Percentiles rank a stretch among this genome's conserved stretches.
Conservation (phyloP, 805 yeast species). For the Wickerhamiella brachini region DNA sequence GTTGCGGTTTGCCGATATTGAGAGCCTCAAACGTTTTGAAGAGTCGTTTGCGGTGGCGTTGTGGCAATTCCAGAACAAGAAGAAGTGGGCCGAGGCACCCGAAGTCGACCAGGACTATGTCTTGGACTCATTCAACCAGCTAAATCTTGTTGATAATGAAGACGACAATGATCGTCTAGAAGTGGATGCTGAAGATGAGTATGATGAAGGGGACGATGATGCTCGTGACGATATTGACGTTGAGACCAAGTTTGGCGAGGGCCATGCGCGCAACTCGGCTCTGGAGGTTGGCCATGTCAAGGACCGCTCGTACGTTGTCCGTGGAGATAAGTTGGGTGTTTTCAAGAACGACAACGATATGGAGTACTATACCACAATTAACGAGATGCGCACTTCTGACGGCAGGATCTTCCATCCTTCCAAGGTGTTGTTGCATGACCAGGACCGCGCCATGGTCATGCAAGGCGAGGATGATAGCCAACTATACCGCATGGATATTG, state of each 20-base stretch:
- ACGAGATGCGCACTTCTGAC: conserved; percentile 36
- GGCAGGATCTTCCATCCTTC: conserved; percentile 43
- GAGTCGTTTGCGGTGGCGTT: conserved; percentile 34
- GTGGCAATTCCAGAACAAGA: conserved; percentile 47
- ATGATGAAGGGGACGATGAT: conserved; percentile 24
- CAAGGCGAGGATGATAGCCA: conserved; percentile 36
- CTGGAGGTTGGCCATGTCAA: conserved; percentile 58
- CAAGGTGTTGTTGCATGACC: conserved; percentile 62
- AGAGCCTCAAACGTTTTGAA: conserved; percentile 39
- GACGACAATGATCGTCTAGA: conserved; percentile 24
- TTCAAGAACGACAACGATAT: conserved; percentile 46
- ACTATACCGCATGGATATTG: conserved; percentile 64
- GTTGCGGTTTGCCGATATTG: conserved; percentile 35
- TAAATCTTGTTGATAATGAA: conserved; percentile 13
- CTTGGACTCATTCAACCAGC: conserved; percentile 33
- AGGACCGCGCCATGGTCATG: conserved; percentile 55
- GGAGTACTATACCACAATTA: conserved; percentile 55
- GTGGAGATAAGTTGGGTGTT: conserved; percentile 71
- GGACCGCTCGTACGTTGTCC: conserved; percentile 63
- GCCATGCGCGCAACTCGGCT: conserved; percentile 39
- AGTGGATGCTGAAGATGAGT: conserved; percentile 25
- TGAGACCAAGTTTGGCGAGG: conserved; percentile 5
- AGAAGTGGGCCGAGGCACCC: conserved; percentile 33
- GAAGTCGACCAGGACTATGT: conserved; percentile 42
- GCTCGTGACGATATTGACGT: conserved; percentile 20